Percentiles rank a stretch among this genome's conserved stretches.
phyloP scores from a whole-genome alignment of 176 grass and related monocot genomes.

The Elaeis guineensis region DNA sequence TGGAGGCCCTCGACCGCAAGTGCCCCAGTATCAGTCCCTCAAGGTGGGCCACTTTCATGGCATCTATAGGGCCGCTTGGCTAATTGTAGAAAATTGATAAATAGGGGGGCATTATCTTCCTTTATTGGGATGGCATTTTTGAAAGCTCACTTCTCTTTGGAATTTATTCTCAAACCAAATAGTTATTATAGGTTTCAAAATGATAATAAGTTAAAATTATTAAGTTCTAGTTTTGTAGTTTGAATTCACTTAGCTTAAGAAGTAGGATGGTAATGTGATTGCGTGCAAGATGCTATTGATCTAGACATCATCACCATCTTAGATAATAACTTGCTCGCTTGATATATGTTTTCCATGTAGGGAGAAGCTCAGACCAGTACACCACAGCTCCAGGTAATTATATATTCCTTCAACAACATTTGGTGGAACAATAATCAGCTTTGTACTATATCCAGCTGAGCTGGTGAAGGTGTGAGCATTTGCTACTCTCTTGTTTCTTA shows the following conservation, averaged over 20 bases:
- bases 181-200: constrained; percentile 78
- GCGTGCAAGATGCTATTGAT: too few relatives aligned
- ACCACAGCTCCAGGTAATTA: constrained; percentile 70
- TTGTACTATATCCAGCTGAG: constrained; percentile 82
- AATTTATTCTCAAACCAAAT: constrained; percentile 72
- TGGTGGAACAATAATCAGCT: constrained; percentile 75
- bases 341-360: constrained; percentile 28
- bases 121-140: constrained; percentile 82
- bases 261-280: too few relatives aligned
- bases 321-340: background rate
- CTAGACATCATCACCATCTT: too few relatives aligned
- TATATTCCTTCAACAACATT: constrained; percentile 80
- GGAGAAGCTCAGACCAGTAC: constrained; percentile 48
- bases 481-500: too few relatives aligned
- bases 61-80: too few relatives aligned
- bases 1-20: too few relatives aligned
- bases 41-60: too few relatives aligned
- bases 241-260: too few relatives aligned
- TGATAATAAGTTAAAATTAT: too few relatives aligned
- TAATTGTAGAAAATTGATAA: too few relatives aligned
- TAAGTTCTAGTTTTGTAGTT: too few relatives aligned
- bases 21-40: too few relatives aligned
- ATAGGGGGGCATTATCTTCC: constrained; percentile 89
- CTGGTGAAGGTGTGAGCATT: constrained; percentile 53
- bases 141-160: constrained; percentile 95